Percentiles rank a stretch among this genome's conserved stretches.
Conservation (phyloP, 2,329 filamentous ascomycete genomes). For the Cladosporium sp. region DNA sequence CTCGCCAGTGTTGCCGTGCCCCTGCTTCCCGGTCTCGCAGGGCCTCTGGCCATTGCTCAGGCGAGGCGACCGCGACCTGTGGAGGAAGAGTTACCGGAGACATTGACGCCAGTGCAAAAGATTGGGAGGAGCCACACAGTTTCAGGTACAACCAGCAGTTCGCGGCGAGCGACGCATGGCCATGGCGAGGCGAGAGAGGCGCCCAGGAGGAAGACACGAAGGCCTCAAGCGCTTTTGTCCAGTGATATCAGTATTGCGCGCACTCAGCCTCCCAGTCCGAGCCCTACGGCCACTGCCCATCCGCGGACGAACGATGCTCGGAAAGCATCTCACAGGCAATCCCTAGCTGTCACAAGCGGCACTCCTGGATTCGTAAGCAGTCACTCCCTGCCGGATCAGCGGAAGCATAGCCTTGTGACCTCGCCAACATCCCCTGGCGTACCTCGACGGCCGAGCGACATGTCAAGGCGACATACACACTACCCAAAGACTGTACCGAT, state of each 20-base stretch:
- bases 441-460: conserved; percentile 31
- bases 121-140: conserved; percentile 66
- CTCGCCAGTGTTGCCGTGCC: conserved; percentile 70
- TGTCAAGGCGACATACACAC: conserved; percentile 51
- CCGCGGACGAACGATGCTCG: neutral
- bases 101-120: conserved; percentile 45
- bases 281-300: neutral
- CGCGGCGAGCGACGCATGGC: conserved; percentile 37
- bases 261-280: conserved; percentile 13
- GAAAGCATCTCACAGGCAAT: conserved; percentile 32
- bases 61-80: conserved; percentile 65
- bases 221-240: conserved; percentile 19
- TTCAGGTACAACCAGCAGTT: conserved; percentile 38
- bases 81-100: conserved; percentile 49
- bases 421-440: conserved; percentile 33
- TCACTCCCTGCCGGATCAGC: conserved; percentile 29
- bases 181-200: conserved; percentile 23
- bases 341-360: conserved; percentile 26
- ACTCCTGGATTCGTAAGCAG: conserved; percentile 27
- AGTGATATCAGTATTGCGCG: conserved; percentile 9
- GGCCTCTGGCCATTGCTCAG: conserved; percentile 74
- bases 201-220: conserved; percentile 29
- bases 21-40: conserved; percentile 69
- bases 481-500: conserved; percentile 50
- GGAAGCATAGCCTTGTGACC: neutral